Percentiles rank a stretch among this genome's conserved stretches.
Evolutionary conservation across 1,139 yeast genomes (phyloP).

Genomic region (Zhuliangozyma parablackwelliae): DNA sequence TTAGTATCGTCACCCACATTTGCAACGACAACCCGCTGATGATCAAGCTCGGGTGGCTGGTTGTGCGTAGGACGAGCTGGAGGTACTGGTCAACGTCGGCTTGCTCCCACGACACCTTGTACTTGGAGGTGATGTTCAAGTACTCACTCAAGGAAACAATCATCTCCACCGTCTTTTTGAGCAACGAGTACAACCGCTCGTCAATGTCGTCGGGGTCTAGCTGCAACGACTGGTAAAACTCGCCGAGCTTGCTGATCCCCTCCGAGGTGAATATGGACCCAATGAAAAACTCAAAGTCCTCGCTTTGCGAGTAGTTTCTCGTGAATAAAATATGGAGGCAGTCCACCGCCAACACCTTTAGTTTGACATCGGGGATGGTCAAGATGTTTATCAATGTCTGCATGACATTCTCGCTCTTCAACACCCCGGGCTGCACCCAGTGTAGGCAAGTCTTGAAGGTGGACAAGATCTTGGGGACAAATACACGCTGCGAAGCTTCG

Average conservation of each 20-base stretch:
- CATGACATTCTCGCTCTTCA: conserved; percentile 64
- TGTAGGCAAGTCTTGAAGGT: conserved; percentile 86
- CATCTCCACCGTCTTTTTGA: conserved; percentile 91
- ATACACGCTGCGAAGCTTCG: conserved; percentile 35
- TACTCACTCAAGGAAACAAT: conserved; percentile 84
- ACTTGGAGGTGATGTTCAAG: conserved; percentile 44
- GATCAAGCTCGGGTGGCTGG: conserved; percentile 81
- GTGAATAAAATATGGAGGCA: conserved; percentile 87
- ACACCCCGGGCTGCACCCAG: conserved; percentile 81
- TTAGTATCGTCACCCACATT: conserved; percentile 87
- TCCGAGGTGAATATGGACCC: conserved; percentile 72
- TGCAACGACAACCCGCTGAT: conserved; percentile 87
- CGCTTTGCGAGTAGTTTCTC: conserved; percentile 63
- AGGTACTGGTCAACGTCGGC: conserved; percentile 64
- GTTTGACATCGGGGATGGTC: conserved; percentile 54
- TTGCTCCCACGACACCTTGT: conserved; percentile 41
- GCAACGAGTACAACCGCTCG: conserved; percentile 70
- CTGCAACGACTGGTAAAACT: conserved; percentile 58
- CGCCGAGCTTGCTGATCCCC: conserved; percentile 64
- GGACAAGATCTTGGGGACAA: conserved; percentile 68
- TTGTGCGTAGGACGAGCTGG: conserved; percentile 71
- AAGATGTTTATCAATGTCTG: conserved; percentile 61
- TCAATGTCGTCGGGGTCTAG: conserved; percentile 76
- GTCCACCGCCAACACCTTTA: conserved; percentile 83
- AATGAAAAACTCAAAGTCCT: conserved; percentile 75